Evolutionary conservation across 148 eudicot species (phyloP).

Genomic region (Amaranthus hypochondriacus): DNA sequence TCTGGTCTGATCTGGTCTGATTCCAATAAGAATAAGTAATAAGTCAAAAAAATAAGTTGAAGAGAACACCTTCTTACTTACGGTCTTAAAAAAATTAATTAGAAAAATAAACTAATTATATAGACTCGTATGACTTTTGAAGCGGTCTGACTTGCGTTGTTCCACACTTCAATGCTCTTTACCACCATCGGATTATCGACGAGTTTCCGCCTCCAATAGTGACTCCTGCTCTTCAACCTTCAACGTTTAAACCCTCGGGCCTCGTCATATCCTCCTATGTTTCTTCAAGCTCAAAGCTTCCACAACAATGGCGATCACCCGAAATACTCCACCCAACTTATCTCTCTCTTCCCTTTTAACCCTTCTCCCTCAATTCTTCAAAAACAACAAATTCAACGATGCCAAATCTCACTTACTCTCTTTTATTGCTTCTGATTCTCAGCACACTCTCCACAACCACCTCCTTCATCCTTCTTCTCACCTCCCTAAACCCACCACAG

Average conservation of each 20-base stretch:
- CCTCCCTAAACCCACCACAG: conserved; percentile 35
- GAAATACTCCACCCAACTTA: conserved; percentile 11
- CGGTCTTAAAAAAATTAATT: no score
- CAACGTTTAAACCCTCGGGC: neutral
- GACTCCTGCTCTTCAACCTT: neutral
- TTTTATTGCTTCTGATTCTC: conserved; percentile 45
- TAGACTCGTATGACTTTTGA: no score
- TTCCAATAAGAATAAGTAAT: no score
- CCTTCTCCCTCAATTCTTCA: conserved; percentile 45
- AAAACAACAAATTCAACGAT: conserved; percentile 49
- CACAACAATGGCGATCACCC: conserved; percentile 28
- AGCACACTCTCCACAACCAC: conserved; percentile 42
- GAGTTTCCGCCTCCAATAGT: no score
- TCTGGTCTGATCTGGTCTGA: no score
- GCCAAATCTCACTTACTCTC: conserved; percentile 49
- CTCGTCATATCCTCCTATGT: neutral
- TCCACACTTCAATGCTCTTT: no score
- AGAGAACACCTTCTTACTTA: no score
- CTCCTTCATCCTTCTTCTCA: conserved; percentile 47
- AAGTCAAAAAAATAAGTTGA: no score
- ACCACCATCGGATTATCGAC: no score
- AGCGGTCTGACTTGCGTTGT: no score
- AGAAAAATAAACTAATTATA: no score
- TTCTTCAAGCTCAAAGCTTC: neutral
- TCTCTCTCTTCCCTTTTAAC: conserved; percentile 40